Base-by-base conservation (phyloP, 306 rosid species). In the Potentilla sterilis region DNA sequence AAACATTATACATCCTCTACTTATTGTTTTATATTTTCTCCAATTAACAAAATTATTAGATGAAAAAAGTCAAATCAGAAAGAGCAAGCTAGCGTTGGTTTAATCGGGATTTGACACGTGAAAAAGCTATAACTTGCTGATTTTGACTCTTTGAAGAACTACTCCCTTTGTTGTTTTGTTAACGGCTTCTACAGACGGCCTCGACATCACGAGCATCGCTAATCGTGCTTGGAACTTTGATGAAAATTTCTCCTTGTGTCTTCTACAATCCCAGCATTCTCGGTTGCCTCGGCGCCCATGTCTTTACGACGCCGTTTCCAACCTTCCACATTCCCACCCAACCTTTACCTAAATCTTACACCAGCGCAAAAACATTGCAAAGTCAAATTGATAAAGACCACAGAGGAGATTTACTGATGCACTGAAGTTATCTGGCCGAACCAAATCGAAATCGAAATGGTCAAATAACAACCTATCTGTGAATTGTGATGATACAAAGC, bases 201-300 rank as follows among this genome's bases (percentile, higher is more conserved):
- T 35, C 7, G 84, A 41, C 78, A 71, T n/a, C 57, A 7, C 1
- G 47, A 42, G 72, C 81, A 40, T 76, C 19, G 71, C 42, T 18
- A 13, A 9, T 46, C 4, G 78, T 52, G 84, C 64, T 46, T 43
- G 28, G 28, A 28, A 28, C 28, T 28, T 28, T 54, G 78, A 48
- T 52, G 9, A 58, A 59, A 40, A 44, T n/a, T n/a, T n/a, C n/a
- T n/a, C 7, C 41, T 12, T 8, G 22, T 72, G 84, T 46, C 43
- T 59, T 52, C 62, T 71, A 34, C 43, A 71, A 71, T 37, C 78
- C 34, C 75, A 16, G 75, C 81, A 66, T 10, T 55, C 70, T 46
- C 21, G 70, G 48, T 72, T 52, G 21, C 57, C 71, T 6, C 70
- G 4, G 70, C 49, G 54, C 55, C 41, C 14, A 19, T 70, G 77